Conservation (phyloP, 2,329 filamentous ascomycete genomes). For the Xylaria sp. region DNA sequence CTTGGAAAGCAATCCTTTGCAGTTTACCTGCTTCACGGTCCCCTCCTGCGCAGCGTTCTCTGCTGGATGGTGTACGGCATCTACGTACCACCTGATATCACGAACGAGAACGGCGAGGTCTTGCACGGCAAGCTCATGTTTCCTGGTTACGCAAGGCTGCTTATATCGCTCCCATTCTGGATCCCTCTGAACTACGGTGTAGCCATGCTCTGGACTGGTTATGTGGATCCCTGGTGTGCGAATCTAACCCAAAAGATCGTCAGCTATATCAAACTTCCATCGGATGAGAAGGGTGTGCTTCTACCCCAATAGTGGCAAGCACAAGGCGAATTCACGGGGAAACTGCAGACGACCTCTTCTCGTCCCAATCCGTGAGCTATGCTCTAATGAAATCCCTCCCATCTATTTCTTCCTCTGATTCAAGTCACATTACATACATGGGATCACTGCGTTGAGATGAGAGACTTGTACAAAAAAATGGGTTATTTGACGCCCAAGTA, state of each 20-base stretch:
- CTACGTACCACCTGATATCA: conserved; percentile 51
- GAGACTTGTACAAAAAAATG: conserved; percentile 31
- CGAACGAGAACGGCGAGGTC: conserved; percentile 52
- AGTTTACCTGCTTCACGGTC: conserved; percentile 72
- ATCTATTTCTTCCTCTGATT: conserved; percentile 16
- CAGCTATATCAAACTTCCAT: conserved; percentile 47
- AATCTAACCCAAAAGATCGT: conserved; percentile 56
- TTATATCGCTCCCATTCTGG: conserved; percentile 57
- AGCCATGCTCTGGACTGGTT: conserved; percentile 63
- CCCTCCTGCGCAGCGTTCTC: conserved; percentile 67
- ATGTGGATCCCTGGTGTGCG: conserved; percentile 65
- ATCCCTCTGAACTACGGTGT: conserved; percentile 59
- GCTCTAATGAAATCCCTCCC: conserved; percentile 1
- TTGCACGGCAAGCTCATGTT: conserved; percentile 53
- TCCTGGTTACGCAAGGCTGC: conserved; percentile 53
- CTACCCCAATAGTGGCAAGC: conserved; percentile 45
- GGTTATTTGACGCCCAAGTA: conserved; percentile 15
- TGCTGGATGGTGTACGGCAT: conserved; percentile 69
- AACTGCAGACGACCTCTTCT: not conserved
- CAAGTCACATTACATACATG: not conserved
- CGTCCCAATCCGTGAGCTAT: not conserved
- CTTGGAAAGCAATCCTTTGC: conserved; percentile 73
- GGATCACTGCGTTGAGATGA: conserved; percentile 12
- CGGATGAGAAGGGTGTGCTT: conserved; percentile 50
- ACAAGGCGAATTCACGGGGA: not conserved